A percentile compares a stretch with the other conserved stretches of the same genome.
These are phyloP conservation scores for Saitozyma sp. DNA, from an alignment of 768 basidiomycete species.

Conservation along the genomic window DNA sequence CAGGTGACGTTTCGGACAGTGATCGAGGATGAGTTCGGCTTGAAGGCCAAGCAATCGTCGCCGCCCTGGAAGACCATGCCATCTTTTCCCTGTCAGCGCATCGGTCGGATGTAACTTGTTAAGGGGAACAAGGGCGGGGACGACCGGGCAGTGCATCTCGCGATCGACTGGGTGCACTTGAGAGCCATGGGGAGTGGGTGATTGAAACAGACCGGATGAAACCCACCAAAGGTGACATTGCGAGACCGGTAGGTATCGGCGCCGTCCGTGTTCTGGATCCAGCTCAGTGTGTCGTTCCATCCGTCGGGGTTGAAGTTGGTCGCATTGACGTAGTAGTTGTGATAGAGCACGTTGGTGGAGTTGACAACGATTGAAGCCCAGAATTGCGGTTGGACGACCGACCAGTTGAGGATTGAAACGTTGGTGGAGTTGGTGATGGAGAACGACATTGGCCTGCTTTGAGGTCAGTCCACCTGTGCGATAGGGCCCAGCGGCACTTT, in stretches of 20 bases:
- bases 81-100: slow-evolving; percentile 6
- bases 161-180: no score
- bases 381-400: slow-evolving; percentile 56
- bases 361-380: slow-evolving; percentile 55
- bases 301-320: slow-evolving; percentile 49
- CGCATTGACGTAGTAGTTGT: slow-evolving; percentile 55
- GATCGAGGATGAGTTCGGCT: slow-evolving; percentile 56
- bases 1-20: slow-evolving; percentile 54
- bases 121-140: no score
- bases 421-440: slow-evolving; percentile 54
- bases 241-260: slow-evolving; percentile 54
- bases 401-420: slow-evolving; percentile 52
- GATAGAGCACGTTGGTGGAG: slow-evolving; percentile 53
- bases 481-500: not conserved
- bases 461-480: not conserved
- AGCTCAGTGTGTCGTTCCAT: slow-evolving; percentile 11
- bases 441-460: slow-evolving; percentile 50
- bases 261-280: slow-evolving; percentile 53
- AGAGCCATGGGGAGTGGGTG: no score
- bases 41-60: slow-evolving; percentile 55
- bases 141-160: no score
- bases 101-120: no score
- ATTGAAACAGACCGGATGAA: not conserved
- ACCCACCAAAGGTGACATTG: slow-evolving; percentile 52
- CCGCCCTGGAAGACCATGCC: slow-evolving; percentile 55